Base-by-base conservation (phyloP, 2,329 filamentous ascomycete genomes). In the Stenocarpella maydis region DNA sequence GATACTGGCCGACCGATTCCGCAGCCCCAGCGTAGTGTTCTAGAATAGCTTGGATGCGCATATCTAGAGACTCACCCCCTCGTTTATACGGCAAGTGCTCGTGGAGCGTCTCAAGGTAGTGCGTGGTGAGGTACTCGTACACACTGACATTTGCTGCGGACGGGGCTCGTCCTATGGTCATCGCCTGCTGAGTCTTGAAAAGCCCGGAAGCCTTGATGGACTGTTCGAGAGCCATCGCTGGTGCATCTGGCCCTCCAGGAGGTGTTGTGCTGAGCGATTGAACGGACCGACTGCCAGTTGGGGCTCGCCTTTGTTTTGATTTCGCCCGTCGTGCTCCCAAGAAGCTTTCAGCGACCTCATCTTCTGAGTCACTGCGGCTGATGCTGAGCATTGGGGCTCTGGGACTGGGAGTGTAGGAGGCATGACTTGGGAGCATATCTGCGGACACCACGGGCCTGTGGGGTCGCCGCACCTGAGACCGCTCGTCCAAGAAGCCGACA, bases 321-420 rank as follows among this genome's bases (percentile, higher is more conserved):
- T 72, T 75, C 45, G 78, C 80, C 60, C 78, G 80, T 68, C 79
- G 82, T 9, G 86, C 80, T 0, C 85, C 85, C 2, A 91, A 77
- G 74, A 91, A 91, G 70, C 83, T 89, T 3, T 86, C 86, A 7
- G 90, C 81, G 0, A 87, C 86, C 64, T 91, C 89, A 72, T 91
- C 89, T 74, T 91, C 89, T 0, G 89, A 91, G 72, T 91, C 88
- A 73, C 88, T 91, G 54, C 85, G 84, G 73, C 87, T 90, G 65
- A 86, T 82, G 73, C 85, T 87, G 26, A 89, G 78, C 74, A 85
- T 82, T 6, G 84, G 84, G 0, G 82, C 81, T 19, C 80, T 82
- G 1, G 85, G 83, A 64, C 82, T 87, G 0, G 86, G 84, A 69
- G 82, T 82, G 61, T 83, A 86, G 0, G 83, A 81, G 1, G 82